Conservation (phyloP, 2,329 filamentous ascomycete genomes). For the Diaporthe humulicola region DNA sequence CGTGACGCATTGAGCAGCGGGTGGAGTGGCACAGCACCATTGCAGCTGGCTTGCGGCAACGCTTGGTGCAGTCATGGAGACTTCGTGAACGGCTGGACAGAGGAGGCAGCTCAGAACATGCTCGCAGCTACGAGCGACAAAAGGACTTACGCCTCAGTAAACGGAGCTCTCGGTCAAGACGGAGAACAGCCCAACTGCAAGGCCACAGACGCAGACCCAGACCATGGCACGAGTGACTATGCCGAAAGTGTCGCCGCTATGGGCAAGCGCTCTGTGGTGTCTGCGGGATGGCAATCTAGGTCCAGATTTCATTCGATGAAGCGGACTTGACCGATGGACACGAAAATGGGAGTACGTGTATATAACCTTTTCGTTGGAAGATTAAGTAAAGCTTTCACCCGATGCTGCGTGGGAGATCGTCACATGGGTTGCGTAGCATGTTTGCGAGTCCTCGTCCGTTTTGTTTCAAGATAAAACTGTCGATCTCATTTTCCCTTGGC, state of each 20-base stretch:
- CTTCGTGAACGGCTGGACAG: slow-evolving; percentile 61
- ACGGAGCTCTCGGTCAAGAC: slow-evolving; percentile 52
- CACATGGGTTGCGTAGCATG: background rate
- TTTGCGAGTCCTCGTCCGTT: background rate
- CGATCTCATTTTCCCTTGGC: background rate
- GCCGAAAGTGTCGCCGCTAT: slow-evolving; percentile 50
- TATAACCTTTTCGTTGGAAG: background rate
- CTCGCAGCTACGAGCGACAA: slow-evolving; percentile 48
- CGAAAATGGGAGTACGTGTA: background rate
- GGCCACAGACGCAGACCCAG: slow-evolving; percentile 54
- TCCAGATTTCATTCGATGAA: background rate
- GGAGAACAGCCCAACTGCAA: slow-evolving; percentile 51
- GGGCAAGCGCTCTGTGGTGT: slow-evolving; percentile 32
- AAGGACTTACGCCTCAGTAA: slow-evolving; percentile 49
- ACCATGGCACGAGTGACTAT: slow-evolving; percentile 55
- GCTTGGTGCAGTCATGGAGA: slow-evolving; percentile 59
- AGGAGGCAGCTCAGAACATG: slow-evolving; percentile 57
- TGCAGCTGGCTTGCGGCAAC: slow-evolving; percentile 54
- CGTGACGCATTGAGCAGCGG: slow-evolving; percentile 54
- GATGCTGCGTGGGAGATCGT: background rate
- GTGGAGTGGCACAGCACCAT: slow-evolving; percentile 55
- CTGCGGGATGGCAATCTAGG: slow-evolving; percentile 3
- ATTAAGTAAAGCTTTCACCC: too few relatives aligned
- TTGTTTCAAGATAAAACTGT: background rate
- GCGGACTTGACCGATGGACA: background rate